phyloP scores from a whole-genome alignment of 768 basidiomycete genomes.

The Psilocybe sp. region DNA sequence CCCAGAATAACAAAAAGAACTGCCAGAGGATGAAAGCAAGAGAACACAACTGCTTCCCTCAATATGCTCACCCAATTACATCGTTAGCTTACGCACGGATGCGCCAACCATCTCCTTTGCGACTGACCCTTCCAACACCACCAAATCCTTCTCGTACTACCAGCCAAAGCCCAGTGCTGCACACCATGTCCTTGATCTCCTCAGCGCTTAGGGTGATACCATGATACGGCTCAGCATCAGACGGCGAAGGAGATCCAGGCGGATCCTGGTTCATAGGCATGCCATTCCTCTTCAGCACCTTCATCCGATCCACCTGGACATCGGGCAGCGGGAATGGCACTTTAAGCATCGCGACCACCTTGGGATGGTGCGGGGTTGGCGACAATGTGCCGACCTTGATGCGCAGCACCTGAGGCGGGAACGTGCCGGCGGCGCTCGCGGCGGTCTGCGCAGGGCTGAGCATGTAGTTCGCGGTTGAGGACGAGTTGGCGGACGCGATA shows the following conservation, averaged over 20 bases:
- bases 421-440: background rate
- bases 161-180: constrained; percentile 86
- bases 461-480: constrained; percentile 7
- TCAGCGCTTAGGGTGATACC: constrained; percentile 77
- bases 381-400: constrained; percentile 82
- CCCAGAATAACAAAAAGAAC: no score
- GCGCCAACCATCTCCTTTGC: constrained; percentile 80
- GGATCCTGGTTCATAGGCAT: constrained; percentile 13
- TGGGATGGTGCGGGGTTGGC: constrained; percentile 94
- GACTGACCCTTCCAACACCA: constrained; percentile 74
- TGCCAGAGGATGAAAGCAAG: no score
- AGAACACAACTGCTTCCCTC: no score
- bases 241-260: background rate
- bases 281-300: constrained; percentile 46
- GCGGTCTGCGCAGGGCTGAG: background rate
- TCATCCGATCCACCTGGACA: constrained; percentile 65
- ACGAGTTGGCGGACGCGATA: constrained; percentile 8
- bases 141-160: constrained; percentile 92
- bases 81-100: constrained; percentile 48
- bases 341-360: constrained; percentile 88
- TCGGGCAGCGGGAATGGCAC: constrained; percentile 88
- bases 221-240: constrained; percentile 19
- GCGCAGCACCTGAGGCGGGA: constrained; percentile 33
- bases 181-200: constrained; percentile 91
- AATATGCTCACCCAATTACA: no score